These are phyloP conservation scores for Globisporangium spinosum DNA, from an alignment of 352 stramenopile species.

Conservation along the genomic window DNA sequence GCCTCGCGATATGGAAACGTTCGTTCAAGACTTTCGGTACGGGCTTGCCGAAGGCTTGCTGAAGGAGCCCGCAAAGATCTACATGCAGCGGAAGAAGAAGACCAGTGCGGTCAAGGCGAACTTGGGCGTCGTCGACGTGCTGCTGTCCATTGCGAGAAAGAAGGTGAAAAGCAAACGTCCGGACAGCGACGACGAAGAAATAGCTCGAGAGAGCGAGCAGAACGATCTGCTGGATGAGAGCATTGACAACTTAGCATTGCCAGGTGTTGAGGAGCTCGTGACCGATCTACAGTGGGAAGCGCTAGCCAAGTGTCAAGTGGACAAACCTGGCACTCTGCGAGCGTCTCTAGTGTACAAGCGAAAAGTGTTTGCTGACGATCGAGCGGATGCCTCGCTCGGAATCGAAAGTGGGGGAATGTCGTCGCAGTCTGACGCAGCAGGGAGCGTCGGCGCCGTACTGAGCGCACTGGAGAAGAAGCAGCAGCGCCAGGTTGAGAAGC, in stretches of 20 bases:
- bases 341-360: conserved; percentile 55
- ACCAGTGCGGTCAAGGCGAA: conserved; percentile 34
- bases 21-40: conserved; percentile 90
- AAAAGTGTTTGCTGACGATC: conserved; percentile 44
- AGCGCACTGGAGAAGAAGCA: conserved; percentile 54
- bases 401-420: conserved; percentile 11
- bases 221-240: conserved; percentile 55
- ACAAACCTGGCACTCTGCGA: conserved; percentile 42
- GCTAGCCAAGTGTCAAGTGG: conserved; percentile 41
- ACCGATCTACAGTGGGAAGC: conserved; percentile 79
- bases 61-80: conserved; percentile 50
- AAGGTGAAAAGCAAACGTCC: conserved; percentile 50
- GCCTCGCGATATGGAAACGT: conserved; percentile 76
- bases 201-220: background rate
- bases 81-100: conserved; percentile 21
- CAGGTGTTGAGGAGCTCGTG: conserved; percentile 45
- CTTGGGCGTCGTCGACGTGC: conserved; percentile 50
- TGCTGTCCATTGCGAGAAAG: conserved; percentile 48
- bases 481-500: conserved; percentile 35
- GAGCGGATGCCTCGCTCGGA: conserved; percentile 21
- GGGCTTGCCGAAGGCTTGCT: conserved; percentile 79
- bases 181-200: conserved; percentile 11
- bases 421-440: conserved; percentile 6
- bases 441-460: conserved; percentile 36
- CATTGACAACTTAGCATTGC: conserved; percentile 33